Evolutionary conservation across 2,329 filamentous ascomycete genomes (phyloP), one percentile per base, ranked within the genome.

Genomic region (Ophiostoma piceae): DNA sequence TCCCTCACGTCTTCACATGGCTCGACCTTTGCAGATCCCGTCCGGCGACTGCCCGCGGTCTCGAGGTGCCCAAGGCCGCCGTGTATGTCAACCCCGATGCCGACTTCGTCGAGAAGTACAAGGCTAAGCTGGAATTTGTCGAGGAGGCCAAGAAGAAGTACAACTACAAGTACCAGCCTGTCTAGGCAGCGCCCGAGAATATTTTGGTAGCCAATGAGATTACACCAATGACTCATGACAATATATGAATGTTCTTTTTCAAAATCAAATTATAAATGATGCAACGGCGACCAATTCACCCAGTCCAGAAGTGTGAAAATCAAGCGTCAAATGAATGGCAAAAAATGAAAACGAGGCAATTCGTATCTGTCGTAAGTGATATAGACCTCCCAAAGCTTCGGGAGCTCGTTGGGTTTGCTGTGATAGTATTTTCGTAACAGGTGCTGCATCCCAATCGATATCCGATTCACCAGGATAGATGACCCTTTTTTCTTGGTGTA

Each of bases 1-100:
- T 92, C 79, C 88, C 88, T 14, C 80, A 85, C 68, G 77, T 92
- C 70, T 84, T 87, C 76, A 84, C 84, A 3, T 92, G 90, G 90
- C 83, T 90, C 76, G 84, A 88, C 71, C 81, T 84, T 41, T 84
- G 91, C 80, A 77, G 81, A 26, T 81, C 80, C 35, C 81, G 90
- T 1, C 84, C 86, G 0, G 89, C 82, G 0, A 84, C 90, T 0
- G 82, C 88, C 79, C 88, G 84, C 79, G 90, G 90, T 1, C 79
- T 85, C 22, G 80, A 87, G 75, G 82, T 92, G 9, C 90, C 90
- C 0, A 78, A 78, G 72, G 19, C 67, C 0, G 79, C 75, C 0
- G 71, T 74, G 2, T 77, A 83, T 68, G 70, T 77, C 72, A 76
- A 80, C 76, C 78, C 78, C 35, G 79, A 81, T 19, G n/a, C 41